Evolutionary conservation across 2,329 filamentous ascomycete genomes (phyloP), one percentile per base, ranked within the genome.

Genomic region (Cryphonectria japonica): DNA sequence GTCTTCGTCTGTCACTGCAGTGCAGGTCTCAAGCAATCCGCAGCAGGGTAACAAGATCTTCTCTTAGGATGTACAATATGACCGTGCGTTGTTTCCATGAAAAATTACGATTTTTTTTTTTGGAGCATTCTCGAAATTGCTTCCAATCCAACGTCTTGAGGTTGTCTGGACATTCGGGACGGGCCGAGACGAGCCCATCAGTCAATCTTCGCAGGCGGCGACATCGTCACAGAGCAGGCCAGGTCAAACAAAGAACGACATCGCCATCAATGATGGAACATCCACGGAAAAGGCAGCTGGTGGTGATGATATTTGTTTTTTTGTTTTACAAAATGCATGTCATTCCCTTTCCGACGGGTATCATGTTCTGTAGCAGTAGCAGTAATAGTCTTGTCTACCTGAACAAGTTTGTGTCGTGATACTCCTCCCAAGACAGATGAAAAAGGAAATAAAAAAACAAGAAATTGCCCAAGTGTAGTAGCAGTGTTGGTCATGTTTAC

Each of bases 331-430:
- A 50, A 66, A 66, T 46, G 29, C 26, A 64, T 66, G 32, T 59
- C 61, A 68, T 70, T 70, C 67, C 32, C 50, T 68, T 52, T 32
- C 46, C 32, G 29, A 62, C 41, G 71, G 71, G 71, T 72, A 72
- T 72, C 71, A 66, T 70, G 62, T 66, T 65, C 71, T 39, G 68
- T 65, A 70, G 66, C 26, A 66, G 46, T 7, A 50, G 16, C 9
- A 39, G 37, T 11, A 39, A 39, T 39, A 39, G 37, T 50, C 46
- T 43, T 50, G 66, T 68, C 71, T 66, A 70, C 68, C 54, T 68
- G 68, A 68, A 52, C 64, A 61, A 61, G 32, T 37, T 61, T 34
- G 66, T 59, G 41, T 66, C 70, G 37, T 67, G 41, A 66, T 62
- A 54, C 50, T 16, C 64, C 50, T 43, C 41, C 62, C 32, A 6